phyloP scores from a whole-genome alignment of 2,329 filamentous ascomycete genomes.

The Calonectria leucothoes region DNA sequence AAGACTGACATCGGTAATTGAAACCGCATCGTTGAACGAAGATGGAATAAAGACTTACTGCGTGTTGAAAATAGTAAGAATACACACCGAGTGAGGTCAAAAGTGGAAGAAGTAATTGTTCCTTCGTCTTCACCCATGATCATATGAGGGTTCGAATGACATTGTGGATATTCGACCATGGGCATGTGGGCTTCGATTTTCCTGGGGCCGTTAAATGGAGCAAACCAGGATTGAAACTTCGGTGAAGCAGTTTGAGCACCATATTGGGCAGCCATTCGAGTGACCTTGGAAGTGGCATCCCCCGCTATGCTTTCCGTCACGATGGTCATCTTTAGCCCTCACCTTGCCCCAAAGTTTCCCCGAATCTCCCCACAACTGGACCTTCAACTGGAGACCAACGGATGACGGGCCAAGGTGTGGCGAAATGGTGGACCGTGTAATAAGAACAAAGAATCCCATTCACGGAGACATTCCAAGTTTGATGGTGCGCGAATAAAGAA shows the following conservation, averaged over 20 bases:
- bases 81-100: not conserved
- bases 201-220: conserved; percentile 5
- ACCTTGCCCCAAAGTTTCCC: conserved; percentile 8
- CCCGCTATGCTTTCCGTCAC: not conserved
- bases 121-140: not conserved
- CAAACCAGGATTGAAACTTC: not conserved
- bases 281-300: conserved; percentile 1
- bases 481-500: conserved; percentile 34
- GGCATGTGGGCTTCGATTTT: not conserved
- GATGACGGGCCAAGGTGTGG: not conserved
- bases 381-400: conserved; percentile 17
- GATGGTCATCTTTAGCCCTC: not conserved
- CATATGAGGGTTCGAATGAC: not conserved
- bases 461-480: conserved; percentile 19
- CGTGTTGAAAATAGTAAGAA: not conserved
- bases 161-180: not conserved
- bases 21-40: not conserved
- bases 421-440: conserved; percentile 10
- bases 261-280: not conserved
- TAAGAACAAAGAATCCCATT: not conserved
- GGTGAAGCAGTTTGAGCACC: not conserved
- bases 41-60: not conserved
- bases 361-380: conserved; percentile 13
- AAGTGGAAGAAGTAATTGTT: not conserved
- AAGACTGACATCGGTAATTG: not conserved